Evolutionary conservation across 768 basidiomycete species (phyloP), one percentile per base, ranked within the genome.

Genomic region (Steccherinum ochraceum): DNA sequence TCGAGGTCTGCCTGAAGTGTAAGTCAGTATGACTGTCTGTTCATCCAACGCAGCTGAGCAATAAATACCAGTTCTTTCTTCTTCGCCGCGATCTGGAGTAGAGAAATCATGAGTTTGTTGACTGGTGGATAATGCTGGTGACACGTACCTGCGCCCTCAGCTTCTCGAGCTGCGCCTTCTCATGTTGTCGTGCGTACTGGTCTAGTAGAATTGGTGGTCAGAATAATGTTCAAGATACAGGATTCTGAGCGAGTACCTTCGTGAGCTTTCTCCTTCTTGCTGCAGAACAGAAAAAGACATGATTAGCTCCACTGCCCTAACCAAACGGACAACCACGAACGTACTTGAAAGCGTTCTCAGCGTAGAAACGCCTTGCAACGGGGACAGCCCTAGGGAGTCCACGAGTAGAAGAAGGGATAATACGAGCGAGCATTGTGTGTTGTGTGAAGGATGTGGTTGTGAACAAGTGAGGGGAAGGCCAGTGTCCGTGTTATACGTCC

Each of bases 261-360:
- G 47, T 85, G 77, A 18, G 85, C 86, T 62, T 77, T 82, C 65
- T 88, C 86, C 67, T 79, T 87, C 67, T 80, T 80, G 60, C 86
- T 89, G 64, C 30, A 64, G 40, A 53, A 49, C 24, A n/a, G 35
- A 39, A 39, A 39, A 39, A 7, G 30, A 24, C 20, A 23, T 27
- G 43, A n/a, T 27, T 20, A 42, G 30, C 49, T 24, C 43, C 24
- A 46, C 19, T 43, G 10, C 41, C 21, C 51, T 40, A 40, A 44
- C 12, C 24, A n/a, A 11, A 30, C 25, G 16, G 46, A 7, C 16
- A 21, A 1, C 16, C 43, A 43, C 18, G 12, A 19, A 53, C 76
- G 49, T 58, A 84, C 86, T 73, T 75, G 69, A 88, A 87, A 47
- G 73, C 79, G 63, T 66, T 76, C 50, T 79, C 81, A 56, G 79